Base-by-base conservation (phyloP, 176 grass and related monocot species). In the Poa pratensis region DNA sequence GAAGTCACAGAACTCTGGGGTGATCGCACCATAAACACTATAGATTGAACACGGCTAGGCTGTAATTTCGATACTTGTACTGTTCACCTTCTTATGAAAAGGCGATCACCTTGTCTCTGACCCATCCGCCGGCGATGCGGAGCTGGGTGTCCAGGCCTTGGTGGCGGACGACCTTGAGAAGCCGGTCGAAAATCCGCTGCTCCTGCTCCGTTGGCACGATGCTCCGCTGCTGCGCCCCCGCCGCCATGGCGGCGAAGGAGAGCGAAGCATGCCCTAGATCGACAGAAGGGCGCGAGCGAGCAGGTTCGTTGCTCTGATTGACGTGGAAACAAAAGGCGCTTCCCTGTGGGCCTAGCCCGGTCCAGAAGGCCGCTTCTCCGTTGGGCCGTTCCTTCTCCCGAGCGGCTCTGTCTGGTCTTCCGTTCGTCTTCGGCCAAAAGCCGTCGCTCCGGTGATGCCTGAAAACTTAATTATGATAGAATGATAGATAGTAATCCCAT, bases 161-260 rank as follows among this genome's bases (percentile, higher is more conserved):
- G 85, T 87, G 88, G 53, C 69, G 48, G 10, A 91, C 90, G 26
- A 94, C 95, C 2, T 88, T 88, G 26, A 94, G 90, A 15, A 97
- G 80, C 4, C 90, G 59, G 13, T 26, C 34, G 75, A 94, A 97
- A 20, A 97, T 97, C 57, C 20, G 37, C 48, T 89, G 82, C 71
- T 97, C 95, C 70, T 87, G 91, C 78, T 91, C 88, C 1, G 88
- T 89, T 20, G 92, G 85, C 63, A 88, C 92, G 23, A 97, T 84
- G 77, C 39, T 2, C 5, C 35, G 35, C 20, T 23, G n/a, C 55
- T 23, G 20, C 55, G 28, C 37, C 71, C 30, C 32, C 7, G 49
- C 76, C 19, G 68, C 76, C 82, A 85, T 85, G 82, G 24, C 69
- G 49, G 82, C 80, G 26, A 69, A 46, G 39, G 69, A 49, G 26